phyloP scores from a whole-genome alignment of 2,329 filamentous ascomycete species.

The Septoria petroselini region DNA sequence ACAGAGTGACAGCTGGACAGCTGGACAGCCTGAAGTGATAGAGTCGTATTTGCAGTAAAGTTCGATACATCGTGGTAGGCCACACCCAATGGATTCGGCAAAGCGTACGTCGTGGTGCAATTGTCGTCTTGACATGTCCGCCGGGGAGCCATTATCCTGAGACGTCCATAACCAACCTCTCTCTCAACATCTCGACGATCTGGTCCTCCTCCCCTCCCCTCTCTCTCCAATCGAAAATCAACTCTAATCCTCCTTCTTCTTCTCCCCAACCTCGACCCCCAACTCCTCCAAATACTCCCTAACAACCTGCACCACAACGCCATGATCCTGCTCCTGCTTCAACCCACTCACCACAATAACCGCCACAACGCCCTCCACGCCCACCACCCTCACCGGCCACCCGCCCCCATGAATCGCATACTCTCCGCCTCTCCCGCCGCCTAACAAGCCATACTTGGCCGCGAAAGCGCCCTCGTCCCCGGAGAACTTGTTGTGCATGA shows the following conservation, averaged over 20 bases:
- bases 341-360: slow-evolving; percentile 74
- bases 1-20: too few relatives aligned
- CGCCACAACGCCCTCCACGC: slow-evolving; percentile 72
- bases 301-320: slow-evolving; percentile 68
- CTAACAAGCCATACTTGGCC: slow-evolving; percentile 61
- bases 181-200: too few relatives aligned
- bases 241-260: slow-evolving; percentile 43
- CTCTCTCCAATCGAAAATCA: too few relatives aligned
- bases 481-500: slow-evolving; percentile 64
- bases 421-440: slow-evolving; percentile 51
- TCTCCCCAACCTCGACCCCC: slow-evolving; percentile 35
- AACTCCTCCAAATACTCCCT: slow-evolving; percentile 49
- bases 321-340: slow-evolving; percentile 74
- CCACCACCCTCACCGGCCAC: slow-evolving; percentile 67
- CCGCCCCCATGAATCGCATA: slow-evolving; percentile 79
- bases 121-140: too few relatives aligned
- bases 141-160: too few relatives aligned
- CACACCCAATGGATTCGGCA: too few relatives aligned
- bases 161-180: too few relatives aligned
- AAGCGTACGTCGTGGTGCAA: too few relatives aligned
- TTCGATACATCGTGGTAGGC: too few relatives aligned
- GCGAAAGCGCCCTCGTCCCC: slow-evolving; percentile 64
- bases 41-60: too few relatives aligned
- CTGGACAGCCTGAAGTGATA: too few relatives aligned
- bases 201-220: too few relatives aligned